Base-by-base conservation (phyloP, 2,329 filamentous ascomycete genomes). In the Colletotrichum phormii region DNA sequence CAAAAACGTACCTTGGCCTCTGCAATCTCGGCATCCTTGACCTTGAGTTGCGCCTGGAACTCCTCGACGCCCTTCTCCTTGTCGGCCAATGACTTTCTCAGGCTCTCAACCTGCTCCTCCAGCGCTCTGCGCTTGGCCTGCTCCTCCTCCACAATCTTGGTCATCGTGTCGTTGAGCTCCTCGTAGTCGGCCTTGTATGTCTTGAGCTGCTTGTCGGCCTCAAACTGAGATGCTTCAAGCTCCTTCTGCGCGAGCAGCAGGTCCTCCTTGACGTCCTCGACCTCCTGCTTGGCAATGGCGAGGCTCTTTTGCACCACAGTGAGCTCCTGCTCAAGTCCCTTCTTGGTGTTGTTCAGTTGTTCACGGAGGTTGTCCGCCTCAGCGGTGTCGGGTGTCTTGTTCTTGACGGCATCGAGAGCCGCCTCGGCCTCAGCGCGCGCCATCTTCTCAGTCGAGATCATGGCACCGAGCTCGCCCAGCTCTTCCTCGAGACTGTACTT, bases 161-260 rank as follows among this genome's bases (percentile, higher is more conserved):
- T 90, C 84, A 92, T 86, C 73, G 87, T 90, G 64, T 92, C 89
- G 78, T 90, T 88, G 83, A 92, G 88, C 75, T 91, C 89, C 78
- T 88, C 86, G 80, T 90, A 91, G 79, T 91, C 89, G n/a, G 86
- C 84, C 79, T 86, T 84, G 59, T 87, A 84, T n/a, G 85, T 89
- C 86, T 90, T 89, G 64, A 83, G 77, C 78, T 85, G 86, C 12
- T 85, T 85, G 12, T 87, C 86, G 3, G 86, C 84, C 76, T 89
- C 86, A 26, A 85, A 82, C 79, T 84, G 86, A 76, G 86, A 82
- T 8, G 87, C 85, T 74, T 89, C 86, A 0, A 91, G 82, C 64
- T 90, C 88, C 79, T 89, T 88, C 73, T 86, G 82, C 1, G 83
- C 80, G 67, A 88, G 80, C 57, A 84, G 82, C 1, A 90, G 78